Evolutionary conservation across 2,329 filamentous ascomycete genomes (phyloP), one percentile per base, ranked within the genome.

Genomic region (Microthyrium microscopicum): DNA sequence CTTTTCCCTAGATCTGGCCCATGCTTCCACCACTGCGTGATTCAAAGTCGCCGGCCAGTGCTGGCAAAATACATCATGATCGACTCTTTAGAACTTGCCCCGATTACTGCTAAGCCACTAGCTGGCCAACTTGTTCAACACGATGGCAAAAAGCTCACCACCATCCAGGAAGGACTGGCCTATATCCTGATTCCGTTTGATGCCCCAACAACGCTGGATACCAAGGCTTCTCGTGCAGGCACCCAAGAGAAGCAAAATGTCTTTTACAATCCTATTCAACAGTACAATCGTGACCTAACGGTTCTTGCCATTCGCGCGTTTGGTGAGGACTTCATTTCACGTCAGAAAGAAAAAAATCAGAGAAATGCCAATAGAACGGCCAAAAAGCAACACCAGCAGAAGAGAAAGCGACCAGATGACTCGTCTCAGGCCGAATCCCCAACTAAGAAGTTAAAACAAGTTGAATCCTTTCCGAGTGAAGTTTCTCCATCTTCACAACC

Each of bases 231-330:
- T 4, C 15, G 5, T 50, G 44, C 25, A 51, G 57, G 39, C 43
- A 62, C 36, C 68, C 71, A 46, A 60, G 67, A 38, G 68, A 74
- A 44, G 64, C 78, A 87, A 46, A 62, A 65, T 21, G 91, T 98
- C 36, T 98, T 98, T 51, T 98, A 98, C 66, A 98, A 98, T 46
- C 87, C 89, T 0, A 94, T 98, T 35, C 89, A 98, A 52, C 89
- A 98, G 52, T 98, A 95, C 64, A 98, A 98, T 56, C 78, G 91
- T 29, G 89, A 98, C 51, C 58, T 98, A 42, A 94, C 83, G 39
- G 82, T 94, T 18, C 67, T 98, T 11, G 83, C 83, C 1, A 93
- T 98, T 53, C 82, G 81, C 48, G 79, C 80, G 0, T 93, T 87
- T 52, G 82, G 81, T 1, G 74, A 89, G 44, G 73, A 82, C 46